Base-by-base conservation (phyloP, 495 filamentous ascomycete genomes). In the Tetracladium setigerum region DNA sequence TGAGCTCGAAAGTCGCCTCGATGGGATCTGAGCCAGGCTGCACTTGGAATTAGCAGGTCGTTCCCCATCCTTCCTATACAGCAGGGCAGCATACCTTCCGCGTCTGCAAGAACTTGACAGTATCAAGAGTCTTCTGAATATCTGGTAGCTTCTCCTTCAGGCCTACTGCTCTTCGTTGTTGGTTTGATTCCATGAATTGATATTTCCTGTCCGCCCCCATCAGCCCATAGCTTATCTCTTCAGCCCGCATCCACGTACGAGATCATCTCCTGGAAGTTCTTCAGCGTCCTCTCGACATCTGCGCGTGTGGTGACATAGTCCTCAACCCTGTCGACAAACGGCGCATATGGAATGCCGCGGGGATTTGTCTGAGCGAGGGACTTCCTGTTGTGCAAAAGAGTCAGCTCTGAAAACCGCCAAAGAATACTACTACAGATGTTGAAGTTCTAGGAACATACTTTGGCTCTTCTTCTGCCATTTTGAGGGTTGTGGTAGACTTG, bases 221-320 rank as follows among this genome's bases (percentile, higher is more conserved):
- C 13, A 52, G 50, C 40, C 31, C 42, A n/a, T 42, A 36, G 40
- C 47, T 24, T 9, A 13, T 14, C 9, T 39, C 7, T 4, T 30
- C 17, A n/a, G 32, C 4, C 17, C 16, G 7, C 13, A 38, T n/a
- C 22, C n/a, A 44, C 46, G 15, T 43, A 58, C 50, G 91, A 89
- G 56, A 98, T 97, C 94, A 98, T 95, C 73, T 98, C 92, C 66
- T 97, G 92, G 66, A 98, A 97, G 59, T 77, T 89, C 62, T 85
- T 83, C 57, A 98, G 73, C 19, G 89, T 95, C 17, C 77, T 69
- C 63, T 97, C 92, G 53, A 97, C 92, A 48, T 97, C 87, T 4
- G 77, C 80, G 16, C 91, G 81, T 8, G 83, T 79, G 50, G 88
- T 74, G 55, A 97, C 86, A 69, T 95, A 97, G 70, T 96, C 89